Evolutionary conservation across 176 grass and related monocot species (phyloP), one percentile per base, ranked within the genome.

Genomic region (sorghum (Sorghum bicolor)): DNA sequence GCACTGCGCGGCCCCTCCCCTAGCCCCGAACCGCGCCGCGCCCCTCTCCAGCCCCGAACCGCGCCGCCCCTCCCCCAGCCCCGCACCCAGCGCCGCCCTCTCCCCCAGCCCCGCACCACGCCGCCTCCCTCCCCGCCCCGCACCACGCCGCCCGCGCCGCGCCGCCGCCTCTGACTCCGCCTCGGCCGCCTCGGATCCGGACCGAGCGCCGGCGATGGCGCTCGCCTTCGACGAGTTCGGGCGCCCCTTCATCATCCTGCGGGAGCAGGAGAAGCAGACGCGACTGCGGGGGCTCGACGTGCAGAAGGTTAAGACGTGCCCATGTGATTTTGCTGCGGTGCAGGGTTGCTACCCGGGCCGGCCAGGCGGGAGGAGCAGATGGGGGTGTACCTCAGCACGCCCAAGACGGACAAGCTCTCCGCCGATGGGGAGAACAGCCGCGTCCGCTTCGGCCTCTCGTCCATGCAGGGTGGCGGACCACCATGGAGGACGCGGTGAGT

Each of bases 401-500:
- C 96, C 38, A 98, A 93, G 86, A 98, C 93, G 64, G 96, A 98
- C 3, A 98, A 98, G 81, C 64, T 67, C 52, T 82, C 66, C 63
- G 87, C 90, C 28, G 85, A 98, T 69, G 96, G 89, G 39, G 91
- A 74, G 77, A 95, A 95, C 82, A 15, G 48, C 4, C 85, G 32
- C 57, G 82, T 95, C 72, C 87, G 85, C 25, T 98, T 85, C 64
- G 96, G 93, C 77, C 67, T 93, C 66, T 93, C 96, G 20, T 95
- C 93, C 80, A 98, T 98, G 96, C 96, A 98, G 92, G 96, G 10
- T 98, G 96, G 96, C 92, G 96, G 39, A 85, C 96, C 68, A 75
- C 89, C 81, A 98, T 98, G 96, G 96, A 98, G 88, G 96, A 98
- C 75, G 93, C 93, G 26, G 96, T 98, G 80, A 86, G 84, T 86